Base-by-base conservation (phyloP, 2,329 filamentous ascomycete species). In the Pseudocercospora fijiensis region DNA sequence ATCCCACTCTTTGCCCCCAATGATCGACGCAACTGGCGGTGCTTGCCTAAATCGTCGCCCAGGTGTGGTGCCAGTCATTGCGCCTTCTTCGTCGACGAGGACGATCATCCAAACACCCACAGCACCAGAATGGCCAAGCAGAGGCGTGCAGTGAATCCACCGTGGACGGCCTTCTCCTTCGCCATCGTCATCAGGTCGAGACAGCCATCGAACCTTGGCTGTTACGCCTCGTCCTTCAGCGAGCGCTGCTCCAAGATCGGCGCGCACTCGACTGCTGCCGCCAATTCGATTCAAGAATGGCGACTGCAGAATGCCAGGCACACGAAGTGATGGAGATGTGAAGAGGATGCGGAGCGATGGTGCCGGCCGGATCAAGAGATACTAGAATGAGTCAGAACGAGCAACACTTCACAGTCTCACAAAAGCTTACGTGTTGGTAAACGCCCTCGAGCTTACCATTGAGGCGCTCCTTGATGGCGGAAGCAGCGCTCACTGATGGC, bases 101-200 rank as follows among this genome's bases (percentile, higher is more conserved):
- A 92, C 83, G 5, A 92, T 82, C 87, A 92, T 90, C 90, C 90
- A 92, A 0, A 91, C 89, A 16, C 90, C 90, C 0, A 92, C 85
- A 3, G 84, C 80, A 1, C 88, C 87, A 66, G 87, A 87, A 47
- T 82, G 82, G 2, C 88, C 89, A 3, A 90, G 76, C 3, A 92
- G 78, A 2, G 90, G 90, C 22, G 90, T 92, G 72, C 88, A 90
- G 74, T 92, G 90, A 45, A 92, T 89, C 89, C 90, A 92, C 49
- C 89, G 83, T 56, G 84, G 83, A 18, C 88, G 82, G 0, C 89
- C 89, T 58, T 85, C 80, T 43, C 81, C 82, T 60, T 76, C 75
- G 8, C 72, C 73, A 30, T 73, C 70, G 53, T 74, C 74, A 62
- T 76, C 73, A 1, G 78, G 67, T 26, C 80, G 79, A 52, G 80